Percentiles rank a stretch among this genome's conserved stretches.
Evolutionary conservation across 768 basidiomycete species (phyloP).

Genomic region (Coprinopsis cinerea): DNA sequence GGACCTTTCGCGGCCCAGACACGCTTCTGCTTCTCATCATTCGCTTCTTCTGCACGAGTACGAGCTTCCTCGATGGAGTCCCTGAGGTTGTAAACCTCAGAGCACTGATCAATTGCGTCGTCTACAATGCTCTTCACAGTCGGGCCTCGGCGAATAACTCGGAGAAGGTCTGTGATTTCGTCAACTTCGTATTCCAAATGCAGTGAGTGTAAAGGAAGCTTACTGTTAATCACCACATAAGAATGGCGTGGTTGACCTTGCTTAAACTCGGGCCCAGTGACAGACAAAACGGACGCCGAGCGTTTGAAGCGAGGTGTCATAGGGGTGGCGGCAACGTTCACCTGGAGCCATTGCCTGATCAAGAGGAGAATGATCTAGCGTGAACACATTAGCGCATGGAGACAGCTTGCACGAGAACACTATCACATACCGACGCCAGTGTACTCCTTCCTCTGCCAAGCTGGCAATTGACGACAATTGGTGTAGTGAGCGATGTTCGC

Average conservation of each 20-base stretch:
- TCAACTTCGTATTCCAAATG: neutral
- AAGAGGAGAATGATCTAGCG: constrained; percentile 73
- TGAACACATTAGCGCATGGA: neutral
- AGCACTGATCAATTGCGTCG: constrained; percentile 82
- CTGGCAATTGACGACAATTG: constrained; percentile 93
- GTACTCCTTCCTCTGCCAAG: constrained; percentile 91
- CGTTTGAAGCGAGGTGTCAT: constrained; percentile 32
- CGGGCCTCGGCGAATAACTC: constrained; percentile 82
- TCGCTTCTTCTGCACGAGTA: constrained; percentile 67
- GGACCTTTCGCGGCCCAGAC: constrained; percentile 66
- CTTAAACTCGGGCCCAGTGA: constrained; percentile 13
- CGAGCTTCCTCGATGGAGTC: constrained; percentile 85
- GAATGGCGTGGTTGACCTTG: constrained; percentile 19
- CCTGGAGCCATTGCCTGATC: constrained; percentile 77
- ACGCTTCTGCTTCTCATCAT: constrained; percentile 65
- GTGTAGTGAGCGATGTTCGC: constrained; percentile 60
- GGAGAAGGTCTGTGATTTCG: constrained; percentile 54
- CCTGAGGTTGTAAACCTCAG: constrained; percentile 76
- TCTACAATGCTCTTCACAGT: constrained; percentile 84
- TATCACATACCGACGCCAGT: constrained; percentile 63
- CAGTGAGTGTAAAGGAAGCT: neutral
- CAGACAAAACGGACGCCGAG: constrained; percentile 41
- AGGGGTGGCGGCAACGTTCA: constrained; percentile 31
- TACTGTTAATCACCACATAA: constrained; percentile 10
- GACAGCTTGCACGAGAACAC: neutral